A percentile compares a stretch with the other conserved stretches of the same genome.
phyloP scores from a whole-genome alignment of 2,329 filamentous ascomycete species.

The Aspergillus thermomutatus region DNA sequence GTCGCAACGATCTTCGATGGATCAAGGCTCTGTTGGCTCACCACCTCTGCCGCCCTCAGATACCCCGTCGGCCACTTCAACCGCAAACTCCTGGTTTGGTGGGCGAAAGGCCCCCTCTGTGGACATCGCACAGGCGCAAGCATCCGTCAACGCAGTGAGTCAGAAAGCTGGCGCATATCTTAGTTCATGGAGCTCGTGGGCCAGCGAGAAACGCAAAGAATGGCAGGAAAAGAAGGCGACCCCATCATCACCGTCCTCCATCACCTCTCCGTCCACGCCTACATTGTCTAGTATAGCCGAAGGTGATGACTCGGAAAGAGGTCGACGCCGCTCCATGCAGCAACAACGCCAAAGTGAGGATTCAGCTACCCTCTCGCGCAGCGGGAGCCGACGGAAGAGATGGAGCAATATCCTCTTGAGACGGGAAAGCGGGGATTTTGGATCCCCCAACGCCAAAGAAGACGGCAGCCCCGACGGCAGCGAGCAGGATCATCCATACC shows the following conservation, averaged over 20 bases:
- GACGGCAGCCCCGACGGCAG: slow-evolving; percentile 15
- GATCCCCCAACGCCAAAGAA: slow-evolving; percentile 18
- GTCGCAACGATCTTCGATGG: slow-evolving; percentile 29
- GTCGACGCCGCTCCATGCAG: slow-evolving; percentile 28
- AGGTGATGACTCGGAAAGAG: slow-evolving; percentile 25
- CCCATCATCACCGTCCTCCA: slow-evolving; percentile 24
- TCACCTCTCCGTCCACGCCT: slow-evolving; percentile 20
- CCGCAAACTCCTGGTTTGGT: slow-evolving; percentile 23
- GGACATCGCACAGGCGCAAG: slow-evolving; percentile 54
- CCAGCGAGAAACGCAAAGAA: slow-evolving; percentile 46
- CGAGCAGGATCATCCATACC: slow-evolving; percentile 20
- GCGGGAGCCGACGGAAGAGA: slow-evolving; percentile 33
- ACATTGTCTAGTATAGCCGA: slow-evolving; percentile 24
- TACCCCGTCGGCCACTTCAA: slow-evolving; percentile 19
- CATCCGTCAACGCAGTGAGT: slow-evolving; percentile 51
- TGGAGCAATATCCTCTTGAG: slow-evolving; percentile 37
- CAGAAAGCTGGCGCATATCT: slow-evolving; percentile 61
- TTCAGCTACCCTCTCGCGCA: slow-evolving; percentile 25
- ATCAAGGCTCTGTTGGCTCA: slow-evolving; percentile 22
- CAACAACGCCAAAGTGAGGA: slow-evolving; percentile 28
- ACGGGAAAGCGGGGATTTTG: slow-evolving; percentile 31
- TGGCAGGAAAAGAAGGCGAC: slow-evolving; percentile 41
- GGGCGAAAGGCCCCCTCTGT: slow-evolving; percentile 35
- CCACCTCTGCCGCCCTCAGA: slow-evolving; percentile 24
- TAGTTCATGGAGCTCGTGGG: slow-evolving; percentile 62